These are phyloP conservation scores for Phyllosticta paracitricarpa DNA, from an alignment of 2,329 filamentous ascomycete genomes.

Conservation along the genomic window DNA sequence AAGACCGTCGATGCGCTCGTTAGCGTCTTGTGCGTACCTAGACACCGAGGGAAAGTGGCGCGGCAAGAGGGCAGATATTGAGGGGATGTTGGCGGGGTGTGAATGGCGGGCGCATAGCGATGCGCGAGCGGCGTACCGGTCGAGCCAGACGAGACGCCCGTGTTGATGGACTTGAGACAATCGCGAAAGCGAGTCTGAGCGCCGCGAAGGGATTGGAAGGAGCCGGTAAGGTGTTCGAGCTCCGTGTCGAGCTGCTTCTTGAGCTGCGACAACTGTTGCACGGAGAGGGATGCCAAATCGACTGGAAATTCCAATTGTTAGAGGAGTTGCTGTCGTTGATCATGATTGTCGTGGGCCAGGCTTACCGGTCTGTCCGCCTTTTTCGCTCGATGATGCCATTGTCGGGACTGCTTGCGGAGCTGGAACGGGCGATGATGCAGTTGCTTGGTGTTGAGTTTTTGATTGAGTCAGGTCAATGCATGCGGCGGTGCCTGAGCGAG, in stretches of 20 bases:
- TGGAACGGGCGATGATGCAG: conserved; percentile 4
- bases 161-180: conserved; percentile 68
- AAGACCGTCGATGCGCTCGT: background rate
- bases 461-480: conserved; percentile 3
- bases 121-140: conserved; percentile 8
- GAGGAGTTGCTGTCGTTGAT: background rate
- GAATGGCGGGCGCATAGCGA: background rate
- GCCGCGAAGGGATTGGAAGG: conserved; percentile 79
- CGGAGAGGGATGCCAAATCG: conserved; percentile 66
- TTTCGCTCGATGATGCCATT: conserved; percentile 7
- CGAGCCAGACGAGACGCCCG: conserved; percentile 38
- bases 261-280: conserved; percentile 77
- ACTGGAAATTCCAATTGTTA: conserved; percentile 24
- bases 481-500: background rate
- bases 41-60: conserved; percentile 18
- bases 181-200: conserved; percentile 90
- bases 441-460: conserved; percentile 9
- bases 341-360: background rate
- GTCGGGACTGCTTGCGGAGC: background rate
- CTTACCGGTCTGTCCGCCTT: conserved; percentile 6
- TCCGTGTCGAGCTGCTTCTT: conserved; percentile 96
- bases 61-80: background rate
- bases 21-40: conserved; percentile 17
- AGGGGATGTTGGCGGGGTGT: background rate
- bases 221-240: conserved; percentile 84